Evolutionary conservation across 2,329 filamentous ascomycete genomes (phyloP), one percentile per base, ranked within the genome.

Genomic region (Huntiella moniliformis): DNA sequence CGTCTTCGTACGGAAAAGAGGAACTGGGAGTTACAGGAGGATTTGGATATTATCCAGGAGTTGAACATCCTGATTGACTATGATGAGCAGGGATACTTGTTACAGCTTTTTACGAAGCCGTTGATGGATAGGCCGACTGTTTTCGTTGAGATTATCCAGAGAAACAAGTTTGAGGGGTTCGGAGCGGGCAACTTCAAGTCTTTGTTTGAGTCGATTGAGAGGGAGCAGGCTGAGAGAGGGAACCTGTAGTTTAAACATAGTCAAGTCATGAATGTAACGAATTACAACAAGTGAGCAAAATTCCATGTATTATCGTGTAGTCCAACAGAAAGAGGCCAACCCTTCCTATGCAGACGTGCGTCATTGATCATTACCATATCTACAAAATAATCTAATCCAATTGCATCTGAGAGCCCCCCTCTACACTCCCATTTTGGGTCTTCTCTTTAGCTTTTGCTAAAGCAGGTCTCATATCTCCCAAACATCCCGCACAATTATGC

Each of bases 151-250:
- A 93, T 95, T 55, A 95, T 95, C 55, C 86, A 95, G 67, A 68
- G 87, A 48, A 79, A 92, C 55, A 78, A 85, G 52, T 95, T 95
- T 60, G 78, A 82, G 31, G 88, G 88, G 0, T 95, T 95, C 55
- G 87, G 88, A 3, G 88, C 87, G 0, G 88, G 88, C 1, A 96
- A 95, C 62, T 95, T 95, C 67, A 94, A 86, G 74, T 86, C 80
- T 51, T 57, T 95, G 55, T 95, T 95, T 56, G 87, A 95, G 68
- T 87, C 88, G 2, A 92, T 95, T 60, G 88, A 95, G 70, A 68
- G 87, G 43, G 87, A 95, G 62, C 88, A 95, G 68, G 85, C 77
- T 39, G 68, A 81, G 60, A 70, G 87, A 47, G 87, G 88, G 1
- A 95, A 94, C 58, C 60, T 94, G 62, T 83, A 62, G 62, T 39